A percentile compares a stretch with the other conserved stretches of the same genome.
phyloP scores from a whole-genome alignment of 1,284 basidiomycete genomes.

The Papiliotrema nemorosa region DNA sequence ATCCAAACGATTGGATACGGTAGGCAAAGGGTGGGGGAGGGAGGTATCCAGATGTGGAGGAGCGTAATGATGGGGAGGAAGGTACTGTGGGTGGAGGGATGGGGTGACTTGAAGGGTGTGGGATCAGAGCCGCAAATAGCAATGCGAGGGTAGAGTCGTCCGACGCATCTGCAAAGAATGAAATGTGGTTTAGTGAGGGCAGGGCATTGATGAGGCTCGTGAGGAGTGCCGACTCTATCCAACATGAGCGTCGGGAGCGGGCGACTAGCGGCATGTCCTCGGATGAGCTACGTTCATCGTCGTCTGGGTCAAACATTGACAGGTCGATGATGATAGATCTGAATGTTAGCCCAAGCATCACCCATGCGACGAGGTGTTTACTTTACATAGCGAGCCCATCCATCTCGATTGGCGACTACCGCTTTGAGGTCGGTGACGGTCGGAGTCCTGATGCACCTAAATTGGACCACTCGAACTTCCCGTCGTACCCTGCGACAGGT shows the following conservation, averaged over 20 bases:
- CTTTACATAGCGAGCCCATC: slow-evolving; percentile 40
- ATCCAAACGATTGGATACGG: slow-evolving; percentile 40
- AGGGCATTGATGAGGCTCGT: slow-evolving; percentile 29
- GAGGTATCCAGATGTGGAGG: slow-evolving; percentile 7
- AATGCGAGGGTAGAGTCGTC: slow-evolving; percentile 43
- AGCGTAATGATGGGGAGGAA: slow-evolving; percentile 16
- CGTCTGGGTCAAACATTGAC: slow-evolving; percentile 39
- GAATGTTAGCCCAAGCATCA: neutral
- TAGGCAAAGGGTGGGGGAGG: slow-evolving; percentile 19
- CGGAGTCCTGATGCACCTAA: slow-evolving; percentile 36
- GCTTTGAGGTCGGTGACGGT: slow-evolving; percentile 23
- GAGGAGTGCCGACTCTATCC: slow-evolving; percentile 37
- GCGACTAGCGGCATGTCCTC: neutral
- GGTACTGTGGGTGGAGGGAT: slow-evolving; percentile 21
- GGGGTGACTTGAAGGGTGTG: slow-evolving; percentile 24
- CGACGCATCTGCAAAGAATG: slow-evolving; percentile 44
- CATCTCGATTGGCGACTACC: slow-evolving; percentile 22
- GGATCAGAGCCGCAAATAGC: slow-evolving; percentile 33
- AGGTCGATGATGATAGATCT: slow-evolving; percentile 42
- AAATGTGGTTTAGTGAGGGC: slow-evolving; percentile 37
- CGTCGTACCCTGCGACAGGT: slow-evolving; percentile 28
- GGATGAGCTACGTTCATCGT: no score
- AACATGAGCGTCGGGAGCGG: slow-evolving; percentile 26
- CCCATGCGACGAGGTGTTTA: slow-evolving; percentile 7
- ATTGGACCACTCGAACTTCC: slow-evolving; percentile 35